phyloP scores from a whole-genome alignment of 1,284 basidiomycete species.

The Taiwanofungus camphoratus region DNA sequence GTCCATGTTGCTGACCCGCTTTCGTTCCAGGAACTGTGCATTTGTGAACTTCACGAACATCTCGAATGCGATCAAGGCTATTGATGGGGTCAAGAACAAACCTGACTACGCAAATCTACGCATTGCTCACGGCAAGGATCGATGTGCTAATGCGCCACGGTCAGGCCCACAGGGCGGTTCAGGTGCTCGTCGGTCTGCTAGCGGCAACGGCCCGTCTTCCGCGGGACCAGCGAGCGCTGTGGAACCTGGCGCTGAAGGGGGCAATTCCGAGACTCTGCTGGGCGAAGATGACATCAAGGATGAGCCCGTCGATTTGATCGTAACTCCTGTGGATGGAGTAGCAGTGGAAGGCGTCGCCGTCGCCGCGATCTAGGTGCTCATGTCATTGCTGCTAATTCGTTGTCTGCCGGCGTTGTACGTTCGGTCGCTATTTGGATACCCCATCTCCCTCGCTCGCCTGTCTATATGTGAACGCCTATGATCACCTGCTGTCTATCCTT shows the following conservation, averaged over 20 bases:
- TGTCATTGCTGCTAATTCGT: slow-evolving; percentile 15
- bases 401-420: slow-evolving; percentile 15
- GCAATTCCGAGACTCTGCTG: slow-evolving; percentile 14
- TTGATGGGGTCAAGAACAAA: slow-evolving; percentile 85
- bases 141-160: slow-evolving; percentile 87
- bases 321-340: slow-evolving; percentile 21
- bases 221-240: slow-evolving; percentile 26
- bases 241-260: slow-evolving; percentile 19
- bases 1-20: slow-evolving; percentile 5
- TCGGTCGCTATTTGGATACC: slow-evolving; percentile 26
- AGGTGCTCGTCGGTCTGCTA: slow-evolving; percentile 33
- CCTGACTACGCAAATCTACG: slow-evolving; percentile 79
- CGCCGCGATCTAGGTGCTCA: slow-evolving; percentile 14
- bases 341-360: slow-evolving; percentile 14
- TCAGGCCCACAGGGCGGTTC: slow-evolving; percentile 69
- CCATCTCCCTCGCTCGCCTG: slow-evolving; percentile 14
- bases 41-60: slow-evolving; percentile 95
- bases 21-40: slow-evolving; percentile 70
- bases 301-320: slow-evolving; percentile 19
- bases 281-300: slow-evolving; percentile 19
- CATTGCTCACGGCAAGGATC: slow-evolving; percentile 90
- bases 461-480: slow-evolving; percentile 16
- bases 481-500: slow-evolving; percentile 14
- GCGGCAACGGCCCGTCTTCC: slow-evolving; percentile 32
- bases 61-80: slow-evolving; percentile 91